Base-by-base conservation (phyloP, 768 basidiomycete genomes). In the Agaricus sinodeliciosus region DNA sequence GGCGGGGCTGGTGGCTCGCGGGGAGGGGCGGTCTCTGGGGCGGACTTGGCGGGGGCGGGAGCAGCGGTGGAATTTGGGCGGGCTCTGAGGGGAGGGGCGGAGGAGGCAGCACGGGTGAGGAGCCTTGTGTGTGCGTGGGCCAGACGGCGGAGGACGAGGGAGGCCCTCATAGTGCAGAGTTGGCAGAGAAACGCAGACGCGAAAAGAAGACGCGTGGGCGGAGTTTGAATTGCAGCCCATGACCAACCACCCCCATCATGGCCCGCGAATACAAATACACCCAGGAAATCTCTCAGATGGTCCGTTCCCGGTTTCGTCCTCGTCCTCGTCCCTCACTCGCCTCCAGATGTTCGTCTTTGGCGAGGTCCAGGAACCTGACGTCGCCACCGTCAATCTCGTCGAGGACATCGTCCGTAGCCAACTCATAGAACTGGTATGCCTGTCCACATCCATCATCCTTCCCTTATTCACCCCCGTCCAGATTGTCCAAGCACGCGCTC, bases 211-310 rank as follows among this genome's bases (percentile, higher is more conserved):
- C 49, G 41, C 49, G 42, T 35, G 11, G 40, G 46, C 52, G 52
- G 52, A 54, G 52, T 54, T 42, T 42, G 35, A 54, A 54, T 26
- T 26, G n/a, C 47, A 22, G 5, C 41, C 26, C 27, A 22, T 27
- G 7, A 11, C 22, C 22, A 22, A 22, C 22, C 22, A 11, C 31
- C n/a, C n/a, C n/a, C n/a, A n/a, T n/a, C 31, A 31, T 31, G 31
- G 31, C 31, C 31, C 60, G 78, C 56, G 88, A 90, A 56, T 94
- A 94, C 78, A 91, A 90, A 58, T 96, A 95, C 65, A 79, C 80
- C 1, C 85, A 87, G 55, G 94, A 96, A 69, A 96, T 96, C 25
- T 88, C 90, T 7, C 92, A 95, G 67, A 96, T 96, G 94, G 90
- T 89, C 42, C 34, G 70, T 58, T 16, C 7, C 9, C 28, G 18